Base-by-base conservation (phyloP, 2,329 filamentous ascomycete species). In the Penicillium corylophilum region DNA sequence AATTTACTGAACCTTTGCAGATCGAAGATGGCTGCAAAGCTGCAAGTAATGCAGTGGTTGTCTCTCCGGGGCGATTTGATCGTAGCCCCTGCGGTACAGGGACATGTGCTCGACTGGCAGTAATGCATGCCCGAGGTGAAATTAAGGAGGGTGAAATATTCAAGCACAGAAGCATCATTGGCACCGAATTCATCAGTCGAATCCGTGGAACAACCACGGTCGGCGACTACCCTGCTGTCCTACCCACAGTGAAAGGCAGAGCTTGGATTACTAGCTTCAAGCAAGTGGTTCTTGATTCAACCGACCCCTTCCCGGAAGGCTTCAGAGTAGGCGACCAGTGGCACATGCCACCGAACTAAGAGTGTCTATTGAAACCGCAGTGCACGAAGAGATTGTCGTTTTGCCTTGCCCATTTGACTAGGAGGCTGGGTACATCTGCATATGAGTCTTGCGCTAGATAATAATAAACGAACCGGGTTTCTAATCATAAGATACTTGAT, bases 231-330 rank as follows among this genome's bases (percentile, higher is more conserved):
- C 61, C 70, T 22, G 76, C 75, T 3, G 63, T 78, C 12, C 45
- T 75, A 6, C 71, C 77, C 0, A 71, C 66, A 0, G 64, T 79
- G 2, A 73, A 75, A 44, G 76, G 77, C 0, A 62, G 73, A 18
- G 76, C 69, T 2, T 79, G 77, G 76, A 74, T 79, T 42, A 77
- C 75, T 0, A 67, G 73, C 22, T 74, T 71, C 54, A 75, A 76
- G 54, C 70, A 77, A 46, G 63, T 73, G 2, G 64, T 76, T n/a
- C 55, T 79, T 10, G 75, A 78, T 50, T 68, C 72, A 1, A 66
- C 66, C 0, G 76, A 78, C 59, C 76, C 76, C 0, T 78, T 75
- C 51, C 76, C 74, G 9, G 53, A 64, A 13, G 72, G 71, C 2
- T 76, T 79, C 56, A 55, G 70, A 31, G 67, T 74, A 2, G 69